These are phyloP conservation scores for Melocanna baccifera DNA, from an alignment of 176 grass and related monocot genomes.

Conservation along the genomic window DNA sequence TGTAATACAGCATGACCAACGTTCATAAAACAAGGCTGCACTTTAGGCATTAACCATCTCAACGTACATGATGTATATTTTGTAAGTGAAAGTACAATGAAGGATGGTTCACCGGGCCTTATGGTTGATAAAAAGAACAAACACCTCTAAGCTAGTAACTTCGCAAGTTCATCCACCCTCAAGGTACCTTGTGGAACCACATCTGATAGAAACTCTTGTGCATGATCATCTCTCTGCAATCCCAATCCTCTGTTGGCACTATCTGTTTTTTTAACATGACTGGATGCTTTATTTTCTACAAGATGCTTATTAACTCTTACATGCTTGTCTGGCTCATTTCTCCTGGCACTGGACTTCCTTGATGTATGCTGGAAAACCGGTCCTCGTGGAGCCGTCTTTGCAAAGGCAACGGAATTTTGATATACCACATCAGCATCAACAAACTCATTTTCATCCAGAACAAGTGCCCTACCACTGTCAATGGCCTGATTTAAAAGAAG, in stretches of 20 bases:
- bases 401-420: constrained; percentile 59
- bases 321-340: constrained; percentile 22
- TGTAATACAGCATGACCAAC: no score
- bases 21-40: background rate
- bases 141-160: constrained; percentile 56
- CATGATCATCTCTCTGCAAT: constrained; percentile 44
- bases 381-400: constrained; percentile 53
- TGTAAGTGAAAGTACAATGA: background rate
- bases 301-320: constrained; percentile 23
- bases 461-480: constrained; percentile 52
- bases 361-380: constrained; percentile 31
- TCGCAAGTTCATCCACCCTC: constrained; percentile 88
- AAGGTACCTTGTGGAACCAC: constrained; percentile 64
- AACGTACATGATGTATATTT: background rate
- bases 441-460: constrained; percentile 50
- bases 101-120: background rate
- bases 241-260: constrained; percentile 9
- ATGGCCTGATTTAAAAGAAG: constrained; percentile 69
- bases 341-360: constrained; percentile 27
- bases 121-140: background rate
- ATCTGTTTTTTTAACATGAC: constrained; percentile 30
- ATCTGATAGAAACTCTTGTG: constrained; percentile 46
- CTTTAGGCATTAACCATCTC: background rate
- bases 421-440: constrained; percentile 61
- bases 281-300: constrained; percentile 21